phyloP scores from a whole-genome alignment of 805 yeast species.

The Myxozyma melibiosi region DNA sequence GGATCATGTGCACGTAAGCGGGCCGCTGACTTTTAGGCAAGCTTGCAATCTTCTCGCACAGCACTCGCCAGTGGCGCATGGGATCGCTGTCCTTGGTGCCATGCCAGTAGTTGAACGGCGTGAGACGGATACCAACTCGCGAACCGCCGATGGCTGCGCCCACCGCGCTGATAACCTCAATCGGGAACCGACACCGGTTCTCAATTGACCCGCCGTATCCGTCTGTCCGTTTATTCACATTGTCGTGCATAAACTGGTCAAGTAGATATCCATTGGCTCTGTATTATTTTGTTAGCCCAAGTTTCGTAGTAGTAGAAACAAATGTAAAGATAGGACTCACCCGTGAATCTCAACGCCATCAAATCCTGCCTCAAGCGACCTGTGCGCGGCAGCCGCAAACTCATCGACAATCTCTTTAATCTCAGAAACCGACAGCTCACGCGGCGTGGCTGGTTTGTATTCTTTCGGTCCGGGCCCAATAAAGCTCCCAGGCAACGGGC shows the following conservation, averaged over 20 bases:
- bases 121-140: constrained; percentile 42
- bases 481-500: constrained; percentile 38
- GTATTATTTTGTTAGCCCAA: neutral
- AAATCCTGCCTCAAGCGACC: constrained; percentile 55
- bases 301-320: neutral
- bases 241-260: constrained; percentile 49
- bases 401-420: constrained; percentile 48
- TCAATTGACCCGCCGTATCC: constrained; percentile 62
- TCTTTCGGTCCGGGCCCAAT: constrained; percentile 35
- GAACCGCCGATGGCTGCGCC: constrained; percentile 54
- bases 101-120: constrained; percentile 44
- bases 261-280: constrained; percentile 62
- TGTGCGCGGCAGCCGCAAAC: constrained; percentile 56
- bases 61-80: neutral
- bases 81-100: constrained; percentile 37
- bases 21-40: neutral
- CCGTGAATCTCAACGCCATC: constrained; percentile 68
- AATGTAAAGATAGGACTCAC: neutral
- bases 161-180: constrained; percentile 56
- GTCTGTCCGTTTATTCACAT: constrained; percentile 57
- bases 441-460: constrained; percentile 40
- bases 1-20: neutral
- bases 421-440: constrained; percentile 43
- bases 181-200: constrained; percentile 53
- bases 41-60: neutral